Evolutionary conservation across 495 filamentous ascomycete species (phyloP), one percentile per base, ranked within the genome.

Genomic region (Aspergillus nanangensis): DNA sequence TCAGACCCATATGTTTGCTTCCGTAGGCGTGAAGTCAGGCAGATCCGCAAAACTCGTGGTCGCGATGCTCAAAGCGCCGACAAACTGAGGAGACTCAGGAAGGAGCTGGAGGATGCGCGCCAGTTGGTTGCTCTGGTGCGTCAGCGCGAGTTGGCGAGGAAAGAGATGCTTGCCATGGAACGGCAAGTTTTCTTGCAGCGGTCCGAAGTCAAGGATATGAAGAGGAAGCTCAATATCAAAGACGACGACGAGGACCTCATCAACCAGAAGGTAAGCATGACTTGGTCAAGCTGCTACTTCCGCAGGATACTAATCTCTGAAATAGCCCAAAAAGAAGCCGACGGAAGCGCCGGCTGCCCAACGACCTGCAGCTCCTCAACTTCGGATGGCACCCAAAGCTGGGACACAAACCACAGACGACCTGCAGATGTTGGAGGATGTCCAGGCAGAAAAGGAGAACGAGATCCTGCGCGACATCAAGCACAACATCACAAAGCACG

Each of bases 1-100:
- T 79, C 86, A 52, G 93, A 98, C 68, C 94, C 93, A 43, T 98
- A 94, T 63, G 91, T 98, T 62, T 98, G 93, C 71, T 98, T 98
- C 79, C 84, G 93, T 50, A 86, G 94, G 44, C 87, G 94, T 35
- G 93, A 98, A 64, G 88, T 95, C 25, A 88, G 93, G 32, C 88
- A 93, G 63, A 88, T 88, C 38, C 84, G 93, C 53, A 97, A 96
- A 70, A 98, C 93, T 24, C 83, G 93, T 57, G 87, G 89, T 37
- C 79, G 93, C 57, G 94, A 97, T 74, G 87, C 88, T 14, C 91
- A 95, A 59, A 91, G 88, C 53, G 87, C 84, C 41, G 93, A 98
- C 57, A 97, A 96, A 64, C 77, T 98, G 51, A 90, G 90, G 71
- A 86, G 86, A 56, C 72, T 98, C 52, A 81, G 93, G 49, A 90